Conservation (phyloP, 176 grass and related monocot species). For the Eleusine indica region DNA sequence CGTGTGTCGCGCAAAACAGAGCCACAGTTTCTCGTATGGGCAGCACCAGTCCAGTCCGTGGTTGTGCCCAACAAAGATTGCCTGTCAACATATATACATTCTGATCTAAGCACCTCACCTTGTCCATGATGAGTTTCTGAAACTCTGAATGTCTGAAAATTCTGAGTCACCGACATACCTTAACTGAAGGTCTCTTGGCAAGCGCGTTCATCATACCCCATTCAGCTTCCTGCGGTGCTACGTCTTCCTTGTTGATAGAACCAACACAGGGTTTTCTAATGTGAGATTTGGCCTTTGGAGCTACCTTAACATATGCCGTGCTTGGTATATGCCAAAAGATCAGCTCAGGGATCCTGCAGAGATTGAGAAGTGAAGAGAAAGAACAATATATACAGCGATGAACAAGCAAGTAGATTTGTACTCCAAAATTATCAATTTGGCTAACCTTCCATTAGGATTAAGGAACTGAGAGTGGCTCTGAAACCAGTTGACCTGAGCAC, state of each 20-base stretch:
- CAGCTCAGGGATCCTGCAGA: slow-evolving; percentile 65
- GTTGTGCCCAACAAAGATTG: slow-evolving; percentile 88
- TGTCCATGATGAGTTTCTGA: not conserved
- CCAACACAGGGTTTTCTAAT: slow-evolving; percentile 68
- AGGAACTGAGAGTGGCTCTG: slow-evolving; percentile 42
- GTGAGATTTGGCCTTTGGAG: slow-evolving; percentile 45
- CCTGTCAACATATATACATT: slow-evolving; percentile 39
- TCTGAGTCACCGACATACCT: slow-evolving; percentile 36
- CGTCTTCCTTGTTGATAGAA: slow-evolving; percentile 78
- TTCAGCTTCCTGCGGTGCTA: slow-evolving; percentile 72
- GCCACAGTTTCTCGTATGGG: slow-evolving; percentile 68
- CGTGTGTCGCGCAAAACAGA: slow-evolving; percentile 83
- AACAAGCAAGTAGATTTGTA: not conserved
- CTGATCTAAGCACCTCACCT: not conserved
- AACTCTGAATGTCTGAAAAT: not conserved
- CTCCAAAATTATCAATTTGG: not conserved
- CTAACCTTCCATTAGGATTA: slow-evolving; percentile 67
- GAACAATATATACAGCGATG: not conserved
- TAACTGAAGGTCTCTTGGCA: slow-evolving; percentile 61
- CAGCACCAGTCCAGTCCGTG: slow-evolving; percentile 96
- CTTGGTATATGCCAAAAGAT: slow-evolving; percentile 96
- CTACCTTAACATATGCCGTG: slow-evolving; percentile 63
- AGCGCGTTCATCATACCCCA: slow-evolving; percentile 86
- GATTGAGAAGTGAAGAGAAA: not conserved
- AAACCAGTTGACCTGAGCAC: slow-evolving; percentile 70